These are phyloP conservation scores for Cladophialophora immunda DNA, from an alignment of 2,329 filamentous ascomycete genomes.

Conservation along the genomic window DNA sequence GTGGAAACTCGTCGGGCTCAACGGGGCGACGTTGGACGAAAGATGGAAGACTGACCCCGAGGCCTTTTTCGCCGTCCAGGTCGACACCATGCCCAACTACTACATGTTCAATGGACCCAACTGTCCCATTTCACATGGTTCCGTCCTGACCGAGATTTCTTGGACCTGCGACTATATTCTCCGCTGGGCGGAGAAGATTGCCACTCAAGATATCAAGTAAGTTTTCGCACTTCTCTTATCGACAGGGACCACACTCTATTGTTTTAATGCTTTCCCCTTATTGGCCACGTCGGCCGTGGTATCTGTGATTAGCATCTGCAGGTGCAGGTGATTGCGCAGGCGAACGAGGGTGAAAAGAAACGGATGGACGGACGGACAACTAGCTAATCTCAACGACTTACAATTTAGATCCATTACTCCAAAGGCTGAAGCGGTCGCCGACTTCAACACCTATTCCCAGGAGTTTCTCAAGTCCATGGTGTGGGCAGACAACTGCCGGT, in stretches of 20 bases:
- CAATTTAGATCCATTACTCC: conserved; percentile 36
- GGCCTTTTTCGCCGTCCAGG: conserved; percentile 33
- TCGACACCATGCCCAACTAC: conserved; percentile 42
- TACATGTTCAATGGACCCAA: conserved; percentile 41
- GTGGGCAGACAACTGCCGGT: conserved; percentile 48
- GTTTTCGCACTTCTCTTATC: conserved; percentile 19
- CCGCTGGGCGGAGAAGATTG: conserved; percentile 38
- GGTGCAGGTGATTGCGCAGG: conserved; percentile 16
- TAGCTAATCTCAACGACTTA: conserved; percentile 19
- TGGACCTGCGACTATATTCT: conserved; percentile 39
- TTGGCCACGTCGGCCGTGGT: conserved; percentile 15
- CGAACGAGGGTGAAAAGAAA: conserved; percentile 17
- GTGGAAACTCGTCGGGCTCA: conserved; percentile 59
- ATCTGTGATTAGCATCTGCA: conserved; percentile 20
- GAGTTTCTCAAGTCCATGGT: conserved; percentile 47
- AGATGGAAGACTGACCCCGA: conserved; percentile 42
- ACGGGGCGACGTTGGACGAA: conserved; percentile 49
- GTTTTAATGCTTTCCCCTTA: conserved; percentile 16
- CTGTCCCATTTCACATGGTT: conserved; percentile 41
- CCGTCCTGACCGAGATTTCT: conserved; percentile 41
- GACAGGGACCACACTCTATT: conserved; percentile 32
- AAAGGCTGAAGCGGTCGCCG: conserved; percentile 38
- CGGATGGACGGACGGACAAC: conserved; percentile 14
- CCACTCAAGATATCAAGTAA: conserved; percentile 40
- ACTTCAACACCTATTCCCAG: conserved; percentile 51